Base-by-base conservation (phyloP, 1,139 yeast genomes). In the Pichia sp. region DNA sequence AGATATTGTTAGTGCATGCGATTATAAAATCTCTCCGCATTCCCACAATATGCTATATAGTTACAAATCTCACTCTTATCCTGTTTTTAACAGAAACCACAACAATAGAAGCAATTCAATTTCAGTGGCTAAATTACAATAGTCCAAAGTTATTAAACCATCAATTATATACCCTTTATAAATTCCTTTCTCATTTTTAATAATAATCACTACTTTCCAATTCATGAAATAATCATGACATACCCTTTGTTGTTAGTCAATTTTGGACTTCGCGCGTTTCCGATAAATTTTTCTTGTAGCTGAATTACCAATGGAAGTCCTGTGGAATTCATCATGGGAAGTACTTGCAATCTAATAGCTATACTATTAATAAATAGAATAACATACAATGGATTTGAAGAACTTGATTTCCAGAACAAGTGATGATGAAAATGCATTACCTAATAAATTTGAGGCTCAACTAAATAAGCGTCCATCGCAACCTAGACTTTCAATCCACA, bases 401-500 rank as follows among this genome's bases (percentile, higher is more conserved):
- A 63, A 61, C 31, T 52, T 64, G 29, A 63, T 64, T 33, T 60
- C 65, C n/a, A 51, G 56, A 31, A 59, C 58, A 27, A 63, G 59
- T 36, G 60, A 57, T 46, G 60, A 59, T 27, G 53, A 51, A 28
- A 48, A 28, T n/a, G 4, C n/a, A 1, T 41, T n/a, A 5, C 38
- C 38, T 3, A 41, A 29, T n/a, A 39, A 1, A 25, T 39, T 38
- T 16, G 22, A 42, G 14, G 27, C 36, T 30, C 43, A 47, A 45
- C 22, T 50, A 28, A 18, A 25, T 6, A 45, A 36, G 18, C 43
- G 47, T 43, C 30, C 50, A 11, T 48, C 58, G 11, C 55, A 49
- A 30, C 67, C 67, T 3, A 56, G 70, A 43, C 53, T 60, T 41
- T 65, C 69, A 10, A 70, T 72, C 28, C 69, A 65, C 49, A 67